Conservation (phyloP, 176 grass and related monocot species). For the Zea mays region Zm-B73-REFERENCE-NAM-5.0 NC_050098.1:236160501-236161000, state of each 20-base stretch:
- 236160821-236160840: not conserved
- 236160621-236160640: too few species aligned
- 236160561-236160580: too few species aligned
- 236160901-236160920: slow-evolving; percentile 10
- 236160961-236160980: slow-evolving; percentile 48
- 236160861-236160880: not conserved
- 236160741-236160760: not conserved
- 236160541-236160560: too few species aligned
- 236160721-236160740: not conserved
- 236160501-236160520: too few species aligned
- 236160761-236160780: slow-evolving; percentile 22
- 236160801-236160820: not conserved
- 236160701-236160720: not conserved
- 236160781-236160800: slow-evolving; percentile 9
- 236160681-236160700: too few species aligned
- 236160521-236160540: too few species aligned
- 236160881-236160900: slow-evolving; percentile 12
- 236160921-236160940: not conserved
- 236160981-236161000: slow-evolving; percentile 90
- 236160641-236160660: too few species aligned
- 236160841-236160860: slow-evolving; percentile 23
- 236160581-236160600: too few species aligned
- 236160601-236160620: too few species aligned
- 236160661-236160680: too few species aligned
- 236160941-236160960: slow-evolving; percentile 17